Percentiles rank a stretch among this genome's conserved stretches.
phyloP scores from a whole-genome alignment of 2,329 filamentous ascomycete genomes.

The Neopestalotiopsis sp. region DNA sequence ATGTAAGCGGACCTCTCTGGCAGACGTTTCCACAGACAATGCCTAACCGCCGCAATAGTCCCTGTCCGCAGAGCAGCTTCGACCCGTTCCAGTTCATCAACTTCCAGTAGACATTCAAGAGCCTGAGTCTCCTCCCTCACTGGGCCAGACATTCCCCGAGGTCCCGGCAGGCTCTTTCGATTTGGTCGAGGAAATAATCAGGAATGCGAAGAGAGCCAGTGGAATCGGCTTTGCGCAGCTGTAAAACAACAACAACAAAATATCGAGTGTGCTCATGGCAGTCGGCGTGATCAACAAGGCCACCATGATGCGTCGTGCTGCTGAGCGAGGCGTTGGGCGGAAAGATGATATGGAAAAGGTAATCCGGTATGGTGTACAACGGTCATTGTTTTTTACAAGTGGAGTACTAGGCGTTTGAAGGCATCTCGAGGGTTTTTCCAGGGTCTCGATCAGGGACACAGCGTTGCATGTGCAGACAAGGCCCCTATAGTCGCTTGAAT shows the following conservation, averaged over 20 bases:
- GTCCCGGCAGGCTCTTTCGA: conserved; percentile 40
- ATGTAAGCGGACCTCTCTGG: conserved; percentile 41
- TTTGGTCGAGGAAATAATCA: conserved; percentile 39
- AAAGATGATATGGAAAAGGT: neutral
- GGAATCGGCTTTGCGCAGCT: conserved; percentile 16
- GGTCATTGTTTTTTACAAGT: neutral
- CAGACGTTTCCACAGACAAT: conserved; percentile 35
- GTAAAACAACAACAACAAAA: neutral
- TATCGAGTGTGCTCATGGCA: neutral
- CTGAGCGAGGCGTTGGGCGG: conserved; percentile 12
- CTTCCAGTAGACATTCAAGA: conserved; percentile 12
- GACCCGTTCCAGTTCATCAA: conserved; percentile 25
- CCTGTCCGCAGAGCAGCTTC: conserved; percentile 28
- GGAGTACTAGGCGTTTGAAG: neutral
- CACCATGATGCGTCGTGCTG: neutral
- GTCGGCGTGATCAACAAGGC: neutral
- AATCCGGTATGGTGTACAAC: neutral
- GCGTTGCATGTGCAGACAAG: no score
- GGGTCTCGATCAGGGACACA: neutral
- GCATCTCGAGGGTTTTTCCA: neutral
- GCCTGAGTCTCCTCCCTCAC: neutral
- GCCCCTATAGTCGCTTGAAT: no score
- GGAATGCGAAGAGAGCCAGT: conserved; percentile 38
- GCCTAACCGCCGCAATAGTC: conserved; percentile 41
- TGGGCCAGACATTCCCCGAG: conserved; percentile 31